Conservation (phyloP, 139 green algal genomes). For the Pleodorina starrii region DNA sequence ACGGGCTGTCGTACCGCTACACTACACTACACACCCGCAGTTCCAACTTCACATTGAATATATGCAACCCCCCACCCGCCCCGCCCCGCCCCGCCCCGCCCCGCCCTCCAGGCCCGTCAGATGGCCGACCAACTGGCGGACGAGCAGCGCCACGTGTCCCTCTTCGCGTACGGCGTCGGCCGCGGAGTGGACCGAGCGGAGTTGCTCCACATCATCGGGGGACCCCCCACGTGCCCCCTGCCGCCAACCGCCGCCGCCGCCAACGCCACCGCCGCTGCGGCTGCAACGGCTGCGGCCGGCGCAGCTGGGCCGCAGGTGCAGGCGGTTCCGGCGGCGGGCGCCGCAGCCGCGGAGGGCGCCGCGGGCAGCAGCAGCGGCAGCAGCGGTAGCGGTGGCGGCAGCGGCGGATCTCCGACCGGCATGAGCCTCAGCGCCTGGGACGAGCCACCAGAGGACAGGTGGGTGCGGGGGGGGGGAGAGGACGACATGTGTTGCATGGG, state of each 20-base stretch:
- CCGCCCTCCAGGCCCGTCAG: slow-evolving; percentile 49
- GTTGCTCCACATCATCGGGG: slow-evolving; percentile 71
- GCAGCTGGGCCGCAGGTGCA: too few species aligned
- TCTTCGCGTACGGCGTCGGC: slow-evolving; percentile 84
- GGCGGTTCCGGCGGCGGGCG: too few species aligned
- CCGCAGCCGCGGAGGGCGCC: background rate
- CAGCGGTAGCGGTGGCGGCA: background rate
- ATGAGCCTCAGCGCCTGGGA: background rate
- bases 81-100: too few species aligned
- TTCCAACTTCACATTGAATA: too few species aligned
- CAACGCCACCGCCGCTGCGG: background rate
- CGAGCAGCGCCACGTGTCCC: slow-evolving; percentile 69
- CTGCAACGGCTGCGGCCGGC: background rate
- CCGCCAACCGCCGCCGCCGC: background rate
- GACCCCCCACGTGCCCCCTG: background rate
- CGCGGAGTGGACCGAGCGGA: slow-evolving; percentile 79
- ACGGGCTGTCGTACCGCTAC: too few species aligned
- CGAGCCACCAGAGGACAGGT: slow-evolving; percentile 32
- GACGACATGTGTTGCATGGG: too few species aligned
- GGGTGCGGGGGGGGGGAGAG: background rate
- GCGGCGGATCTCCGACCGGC: too few species aligned
- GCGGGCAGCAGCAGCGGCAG: background rate
- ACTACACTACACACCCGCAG: too few species aligned
- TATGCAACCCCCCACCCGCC: too few species aligned
- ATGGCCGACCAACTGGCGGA: slow-evolving; percentile 69